phyloP scores from a whole-genome alignment of 164 flowering plant genomes.

The Nymphaea thermarum region DNA sequence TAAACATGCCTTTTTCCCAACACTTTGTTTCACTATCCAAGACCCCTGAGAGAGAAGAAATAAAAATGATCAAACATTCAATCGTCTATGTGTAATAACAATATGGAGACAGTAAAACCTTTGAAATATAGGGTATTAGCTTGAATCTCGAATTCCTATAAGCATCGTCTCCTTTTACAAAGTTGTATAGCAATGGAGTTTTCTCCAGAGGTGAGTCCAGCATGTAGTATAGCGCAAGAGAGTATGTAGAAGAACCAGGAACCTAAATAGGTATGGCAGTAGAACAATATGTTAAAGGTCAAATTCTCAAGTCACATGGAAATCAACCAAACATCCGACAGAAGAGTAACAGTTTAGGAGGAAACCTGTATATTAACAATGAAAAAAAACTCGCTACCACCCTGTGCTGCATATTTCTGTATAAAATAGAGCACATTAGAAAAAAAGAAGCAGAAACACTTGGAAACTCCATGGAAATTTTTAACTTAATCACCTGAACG shows the following conservation, averaged over 20 bases:
- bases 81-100: not conserved
- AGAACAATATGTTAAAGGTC: not conserved
- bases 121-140: constrained; percentile 87
- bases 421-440: not conserved
- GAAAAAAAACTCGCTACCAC: constrained; percentile 83
- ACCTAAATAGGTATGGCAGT: constrained; percentile 25
- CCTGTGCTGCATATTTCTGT: constrained; percentile 70
- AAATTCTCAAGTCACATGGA: no score
- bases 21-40: constrained; percentile 97
- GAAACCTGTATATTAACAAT: constrained; percentile 77
- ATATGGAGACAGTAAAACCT: constrained; percentile 25
- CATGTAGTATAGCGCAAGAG: constrained; percentile 63
- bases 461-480: not conserved
- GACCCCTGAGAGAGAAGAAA: constrained; percentile 45
- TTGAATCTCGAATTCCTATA: constrained; percentile 85
- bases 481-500: constrained; percentile 45
- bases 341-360: not conserved
- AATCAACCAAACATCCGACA: not conserved
- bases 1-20: constrained; percentile 86
- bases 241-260: constrained; percentile 69
- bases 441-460: not conserved
- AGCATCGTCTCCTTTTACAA: constrained; percentile 77
- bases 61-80: not conserved
- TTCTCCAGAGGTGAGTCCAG: constrained; percentile 52
- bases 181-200: constrained; percentile 50